A percentile compares a stretch with the other conserved stretches of the same genome.
phyloP scores from a whole-genome alignment of 805 yeast genomes.

The Wickerhamiella nectarea region DNA sequence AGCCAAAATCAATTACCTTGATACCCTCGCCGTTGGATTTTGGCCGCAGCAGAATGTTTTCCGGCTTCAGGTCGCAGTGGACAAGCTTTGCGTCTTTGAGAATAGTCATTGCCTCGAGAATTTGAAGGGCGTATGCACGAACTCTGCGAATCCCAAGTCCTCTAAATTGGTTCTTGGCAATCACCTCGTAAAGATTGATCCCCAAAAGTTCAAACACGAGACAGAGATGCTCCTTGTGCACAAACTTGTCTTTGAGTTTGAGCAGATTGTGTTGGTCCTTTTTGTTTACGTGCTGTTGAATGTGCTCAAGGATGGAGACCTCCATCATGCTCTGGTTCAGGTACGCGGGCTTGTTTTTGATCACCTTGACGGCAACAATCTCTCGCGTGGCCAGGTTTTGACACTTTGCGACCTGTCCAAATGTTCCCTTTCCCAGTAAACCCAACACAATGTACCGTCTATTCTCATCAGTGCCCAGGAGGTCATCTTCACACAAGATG shows the following conservation, averaged over 20 bases:
- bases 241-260: constrained; percentile 70
- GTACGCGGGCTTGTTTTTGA: constrained; percentile 82
- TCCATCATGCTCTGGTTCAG: constrained; percentile 86
- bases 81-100: constrained; percentile 73
- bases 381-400: constrained; percentile 68
- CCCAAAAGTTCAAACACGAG: constrained; percentile 82
- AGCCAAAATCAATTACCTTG: constrained; percentile 91
- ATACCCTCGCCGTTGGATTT: constrained; percentile 72
- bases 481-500: constrained; percentile 85
- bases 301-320: constrained; percentile 68
- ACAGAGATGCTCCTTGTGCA: constrained; percentile 87
- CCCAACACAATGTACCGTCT: constrained; percentile 80
- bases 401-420: constrained; percentile 96
- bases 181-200: constrained; percentile 75
- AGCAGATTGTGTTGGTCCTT: constrained; percentile 61
- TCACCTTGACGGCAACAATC: constrained; percentile 86
- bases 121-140: constrained; percentile 61
- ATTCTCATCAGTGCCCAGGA: constrained; percentile 74
- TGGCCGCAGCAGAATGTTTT: constrained; percentile 61
- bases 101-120: constrained; percentile 66
- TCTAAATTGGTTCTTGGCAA: constrained; percentile 85
- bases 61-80: constrained; percentile 96
- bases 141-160: constrained; percentile 76
- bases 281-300: constrained; percentile 61
- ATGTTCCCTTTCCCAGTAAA: constrained; percentile 89